Conservation (phyloP, 371 early-diverging fungal species). For the Synchytrium microbalum region DNA sequence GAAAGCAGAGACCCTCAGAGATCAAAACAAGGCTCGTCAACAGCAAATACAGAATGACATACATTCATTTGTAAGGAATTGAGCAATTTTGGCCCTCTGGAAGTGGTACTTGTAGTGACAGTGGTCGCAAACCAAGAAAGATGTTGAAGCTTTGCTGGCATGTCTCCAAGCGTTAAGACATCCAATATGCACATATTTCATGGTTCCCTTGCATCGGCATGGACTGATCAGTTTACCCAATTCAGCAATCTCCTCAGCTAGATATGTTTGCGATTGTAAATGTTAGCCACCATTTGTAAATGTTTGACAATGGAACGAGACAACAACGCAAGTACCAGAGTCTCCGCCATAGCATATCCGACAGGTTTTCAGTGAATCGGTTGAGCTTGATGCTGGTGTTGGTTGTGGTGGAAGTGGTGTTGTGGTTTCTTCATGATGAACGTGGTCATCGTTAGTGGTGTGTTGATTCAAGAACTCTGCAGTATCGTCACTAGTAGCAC, state of each 20-base stretch:
- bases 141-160: slow-evolving; percentile 9
- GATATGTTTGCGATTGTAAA: neutral
- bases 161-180: slow-evolving; percentile 29
- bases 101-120: slow-evolving; percentile 26
- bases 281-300: neutral
- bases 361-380: too few species aligned
- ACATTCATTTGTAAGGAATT: slow-evolving; percentile 23
- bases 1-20: too few species aligned
- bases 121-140: slow-evolving; percentile 28
- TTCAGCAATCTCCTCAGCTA: too few species aligned
- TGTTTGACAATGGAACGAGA: neutral
- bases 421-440: too few species aligned
- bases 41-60: too few species aligned
- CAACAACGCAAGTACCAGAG: neutral
- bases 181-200: slow-evolving; percentile 1
- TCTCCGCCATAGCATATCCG: neutral
- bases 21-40: too few species aligned
- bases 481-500: too few species aligned
- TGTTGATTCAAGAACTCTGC: too few species aligned
- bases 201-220: slow-evolving; percentile 1
- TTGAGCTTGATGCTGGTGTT: too few species aligned
- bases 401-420: too few species aligned
- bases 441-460: too few species aligned
- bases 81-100: slow-evolving; percentile 18
- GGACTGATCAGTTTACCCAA: neutral